Evolutionary conservation across 495 filamentous ascomycete species (phyloP), one percentile per base, ranked within the genome.

Genomic region (Neurospora cerealis): DNA sequence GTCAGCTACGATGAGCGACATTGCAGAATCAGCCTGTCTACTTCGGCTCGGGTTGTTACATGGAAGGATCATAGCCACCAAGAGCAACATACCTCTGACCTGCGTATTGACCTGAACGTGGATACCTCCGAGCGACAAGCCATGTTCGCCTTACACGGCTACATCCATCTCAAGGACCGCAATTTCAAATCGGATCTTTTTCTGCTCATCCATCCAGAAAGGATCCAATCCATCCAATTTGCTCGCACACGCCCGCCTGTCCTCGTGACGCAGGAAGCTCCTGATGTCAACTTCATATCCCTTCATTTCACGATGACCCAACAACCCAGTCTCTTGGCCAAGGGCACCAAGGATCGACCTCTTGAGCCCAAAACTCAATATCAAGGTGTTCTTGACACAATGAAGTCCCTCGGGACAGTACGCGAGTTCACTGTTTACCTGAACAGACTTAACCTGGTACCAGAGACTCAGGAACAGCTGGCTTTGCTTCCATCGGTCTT

Each of bases 401-500:
- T 73, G 19, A 73, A 70, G 72, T 66, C 72, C 9, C 17, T 73
- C 0, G 72, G 19, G 9, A 48, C 41, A 10, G 19, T 41, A 1
- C 66, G 37, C 44, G 19, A 73, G 17, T 21, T 73, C n/a, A 73
- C 62, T 69, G 36, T 73, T 44, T 70, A 73, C 28, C 41, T 73
- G 1, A 19, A 73, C 72, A 32, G 48, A 1, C 41, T 73, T 4
- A 34, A 70, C 32, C 72, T 70, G 1, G 9, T 32, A 44, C 72
- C 66, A 0, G 72, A 70, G 72, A 28, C 7, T 73, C 32, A 32
- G 5, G 42, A 70, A 19, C 72, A 70, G 17, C 24, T 73, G 7
- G 69, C 40, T 40, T 46, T 73, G 38, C 72, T 73, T 0, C 66
- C 72, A 4, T 73, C 72, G 0, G 66, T 73, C 72, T 73, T 73